Evolutionary conservation across 805 yeast genomes (phyloP), one percentile per base, ranked within the genome.

Genomic region (Cyberlindnera xishuangbannaensis): DNA sequence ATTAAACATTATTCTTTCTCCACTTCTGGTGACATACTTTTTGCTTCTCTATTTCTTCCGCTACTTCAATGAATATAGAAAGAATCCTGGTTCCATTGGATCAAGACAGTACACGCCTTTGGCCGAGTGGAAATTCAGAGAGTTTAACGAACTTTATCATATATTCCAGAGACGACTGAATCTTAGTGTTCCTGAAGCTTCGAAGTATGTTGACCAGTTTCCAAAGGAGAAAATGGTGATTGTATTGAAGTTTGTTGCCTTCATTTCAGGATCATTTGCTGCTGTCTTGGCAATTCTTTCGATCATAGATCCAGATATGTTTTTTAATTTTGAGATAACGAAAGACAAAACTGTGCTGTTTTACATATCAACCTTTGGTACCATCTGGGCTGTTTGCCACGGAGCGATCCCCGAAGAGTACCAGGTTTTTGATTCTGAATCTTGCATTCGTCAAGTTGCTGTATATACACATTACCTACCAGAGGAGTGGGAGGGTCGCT

Each of bases 121-220:
- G 58, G 97, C 97, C 0, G 88, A 83, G 49, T 92, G 97, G 97
- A 85, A 81, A 53, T 71, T 92, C 50, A 66, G 99, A 36, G 99
- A 92, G 50, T 85, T 83, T 53, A 92, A 92, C 57, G 99, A 92
- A 53, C 66, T 92, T 7, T 85, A 85, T 27, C 98, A 92, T 57
- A 68, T 90, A 18, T 92, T 92, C 59, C 76, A 77, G 36, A 77
- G 79, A 46, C 66, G 99, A 31, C 59, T 92, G 25, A 83, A 78
- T 29, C 59, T 84, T 40, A 84, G 96, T 32, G 71, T 76, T 19
- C 83, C 75, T 12, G 78, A 87, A 6, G 95, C 97, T 0, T 72
- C 83, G 27, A 72, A 78, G 14, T 92, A 92, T 53, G 75, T 92
- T 34, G 77, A 86, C 44, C 96, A 88, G 54, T 92, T 92, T 51